These are phyloP conservation scores for Botrytis tulipae DNA, from an alignment of 2,329 filamentous ascomycete species.

Conservation along the genomic window DNA sequence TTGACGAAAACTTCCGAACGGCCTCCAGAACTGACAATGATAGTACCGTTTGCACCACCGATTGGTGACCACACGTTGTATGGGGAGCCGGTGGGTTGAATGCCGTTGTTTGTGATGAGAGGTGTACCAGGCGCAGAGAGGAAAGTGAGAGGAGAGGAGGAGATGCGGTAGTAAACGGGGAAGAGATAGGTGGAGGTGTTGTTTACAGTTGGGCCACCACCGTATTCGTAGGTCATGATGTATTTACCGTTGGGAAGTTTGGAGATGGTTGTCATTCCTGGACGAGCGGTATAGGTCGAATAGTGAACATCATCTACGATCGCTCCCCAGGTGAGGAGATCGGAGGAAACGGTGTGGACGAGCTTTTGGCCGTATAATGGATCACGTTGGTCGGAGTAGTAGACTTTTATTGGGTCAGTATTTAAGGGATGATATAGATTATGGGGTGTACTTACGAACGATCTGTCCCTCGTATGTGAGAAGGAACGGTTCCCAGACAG, in stretches of 20 bases:
- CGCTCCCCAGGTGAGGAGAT: conserved; percentile 59
- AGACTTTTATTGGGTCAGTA: conserved; percentile 41
- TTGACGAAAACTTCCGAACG: conserved; percentile 36
- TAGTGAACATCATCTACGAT: conserved; percentile 63
- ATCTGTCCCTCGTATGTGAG: conserved; percentile 57
- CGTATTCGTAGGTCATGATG: conserved; percentile 61
- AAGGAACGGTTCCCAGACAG: conserved; percentile 73
- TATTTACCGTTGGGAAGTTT: conserved; percentile 54
- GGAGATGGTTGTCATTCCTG: conserved; percentile 65
- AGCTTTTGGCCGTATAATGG: conserved; percentile 66
- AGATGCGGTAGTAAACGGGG: conserved; percentile 39
- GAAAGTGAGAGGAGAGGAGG: conserved; percentile 35
- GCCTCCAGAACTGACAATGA: conserved; percentile 34
- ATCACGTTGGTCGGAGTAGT: conserved; percentile 71
- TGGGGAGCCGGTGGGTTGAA: conserved; percentile 35
- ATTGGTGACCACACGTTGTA: conserved; percentile 36
- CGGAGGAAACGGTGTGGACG: conserved; percentile 53
- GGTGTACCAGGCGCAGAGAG: conserved; percentile 29
- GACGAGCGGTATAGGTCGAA: conserved; percentile 59
- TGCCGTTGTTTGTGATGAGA: conserved; percentile 32
- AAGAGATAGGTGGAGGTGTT: conserved; percentile 30
- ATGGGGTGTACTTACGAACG: conserved; percentile 39
- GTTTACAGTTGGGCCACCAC: conserved; percentile 29
- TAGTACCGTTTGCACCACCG: conserved; percentile 36
- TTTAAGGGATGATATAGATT: background rate